These are phyloP conservation scores for Podospora comata DNA, from an alignment of 495 filamentous ascomycete species.

Conservation along the genomic window DNA sequence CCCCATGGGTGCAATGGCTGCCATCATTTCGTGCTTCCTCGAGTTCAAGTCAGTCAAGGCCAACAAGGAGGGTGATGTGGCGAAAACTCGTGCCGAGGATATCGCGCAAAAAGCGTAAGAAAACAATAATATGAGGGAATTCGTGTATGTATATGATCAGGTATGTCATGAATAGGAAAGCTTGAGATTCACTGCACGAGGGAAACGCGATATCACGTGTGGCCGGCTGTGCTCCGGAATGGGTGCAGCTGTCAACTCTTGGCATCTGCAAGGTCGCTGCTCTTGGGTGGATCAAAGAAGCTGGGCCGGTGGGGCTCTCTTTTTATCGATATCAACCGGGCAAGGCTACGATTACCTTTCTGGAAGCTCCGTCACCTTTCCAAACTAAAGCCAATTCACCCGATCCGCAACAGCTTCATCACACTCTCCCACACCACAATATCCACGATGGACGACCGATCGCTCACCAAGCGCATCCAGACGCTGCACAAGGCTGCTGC, in stretches of 20 bases:
- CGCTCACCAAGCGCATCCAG: constrained; percentile 69
- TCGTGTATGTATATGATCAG: not conserved
- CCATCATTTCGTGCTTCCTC: constrained; percentile 41
- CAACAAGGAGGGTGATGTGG: not conserved
- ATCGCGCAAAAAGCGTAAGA: not conserved
- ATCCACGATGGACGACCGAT: constrained; percentile 69
- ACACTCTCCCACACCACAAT: not conserved
- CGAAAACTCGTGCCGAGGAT: not conserved
- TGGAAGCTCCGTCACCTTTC: not conserved
- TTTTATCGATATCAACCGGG: not conserved
- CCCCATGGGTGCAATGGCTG: constrained; percentile 37
- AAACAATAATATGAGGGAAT: no score
- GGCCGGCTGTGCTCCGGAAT: not conserved
- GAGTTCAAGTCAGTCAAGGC: constrained; percentile 51
- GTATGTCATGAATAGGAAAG: not conserved
- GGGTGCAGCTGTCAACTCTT: not conserved
- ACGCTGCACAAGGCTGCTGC: constrained; percentile 72
- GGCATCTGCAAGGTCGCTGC: not conserved
- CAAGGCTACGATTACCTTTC: not conserved
- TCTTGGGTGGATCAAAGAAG: not conserved
- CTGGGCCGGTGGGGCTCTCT: not conserved
- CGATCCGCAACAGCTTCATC: no score
- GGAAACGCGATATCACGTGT: not conserved
- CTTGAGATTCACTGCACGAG: not conserved
- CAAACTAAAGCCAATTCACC: not conserved